Conservation (phyloP, 371 early-diverging fungal species). For the Apophysomyces sp. region DNA sequence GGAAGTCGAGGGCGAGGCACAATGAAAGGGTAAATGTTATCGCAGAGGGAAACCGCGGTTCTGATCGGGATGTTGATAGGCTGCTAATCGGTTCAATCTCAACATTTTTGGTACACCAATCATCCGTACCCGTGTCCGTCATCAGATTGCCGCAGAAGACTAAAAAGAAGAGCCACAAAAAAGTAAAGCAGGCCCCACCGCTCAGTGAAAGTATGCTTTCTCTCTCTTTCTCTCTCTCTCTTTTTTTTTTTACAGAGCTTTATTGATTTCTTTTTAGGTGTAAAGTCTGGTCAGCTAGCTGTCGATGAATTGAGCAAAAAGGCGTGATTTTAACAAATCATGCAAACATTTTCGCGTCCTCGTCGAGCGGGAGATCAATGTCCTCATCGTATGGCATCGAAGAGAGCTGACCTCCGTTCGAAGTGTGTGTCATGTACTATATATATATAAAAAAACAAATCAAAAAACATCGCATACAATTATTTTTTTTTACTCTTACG, state of each 20-base stretch:
- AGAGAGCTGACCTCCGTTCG: constrained; percentile 27
- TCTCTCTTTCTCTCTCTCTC: not conserved
- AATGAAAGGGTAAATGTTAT: constrained; percentile 38
- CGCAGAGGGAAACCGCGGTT: not conserved
- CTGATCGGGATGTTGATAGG: constrained; percentile 8
- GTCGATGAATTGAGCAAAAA: constrained; percentile 33
- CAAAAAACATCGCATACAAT: not conserved
- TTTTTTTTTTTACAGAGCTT: not conserved
- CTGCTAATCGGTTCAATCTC: constrained; percentile 52
- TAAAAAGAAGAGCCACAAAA: constrained; percentile 27
- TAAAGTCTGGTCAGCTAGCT: constrained; percentile 27
- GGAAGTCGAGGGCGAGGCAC: constrained; percentile 47
- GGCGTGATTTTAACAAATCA: constrained; percentile 5
- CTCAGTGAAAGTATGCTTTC: constrained; percentile 29
- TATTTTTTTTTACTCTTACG: not conserved
- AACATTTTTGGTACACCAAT: constrained; percentile 51
- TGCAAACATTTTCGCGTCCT: constrained; percentile 26
- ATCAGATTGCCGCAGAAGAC: constrained; percentile 46
- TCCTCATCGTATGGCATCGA: constrained; percentile 36
- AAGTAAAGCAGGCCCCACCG: constrained; percentile 14
- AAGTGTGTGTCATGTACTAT: constrained; percentile 39
- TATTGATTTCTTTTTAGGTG: constrained; percentile 13
- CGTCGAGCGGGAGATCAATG: constrained; percentile 35
- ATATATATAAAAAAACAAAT: not conserved
- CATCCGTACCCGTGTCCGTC: constrained; percentile 57